Evolutionary conservation across 1,284 basidiomycete genomes (phyloP), one percentile per base, ranked within the genome.

Genomic region (Leccinum pallidistipes): DNA sequence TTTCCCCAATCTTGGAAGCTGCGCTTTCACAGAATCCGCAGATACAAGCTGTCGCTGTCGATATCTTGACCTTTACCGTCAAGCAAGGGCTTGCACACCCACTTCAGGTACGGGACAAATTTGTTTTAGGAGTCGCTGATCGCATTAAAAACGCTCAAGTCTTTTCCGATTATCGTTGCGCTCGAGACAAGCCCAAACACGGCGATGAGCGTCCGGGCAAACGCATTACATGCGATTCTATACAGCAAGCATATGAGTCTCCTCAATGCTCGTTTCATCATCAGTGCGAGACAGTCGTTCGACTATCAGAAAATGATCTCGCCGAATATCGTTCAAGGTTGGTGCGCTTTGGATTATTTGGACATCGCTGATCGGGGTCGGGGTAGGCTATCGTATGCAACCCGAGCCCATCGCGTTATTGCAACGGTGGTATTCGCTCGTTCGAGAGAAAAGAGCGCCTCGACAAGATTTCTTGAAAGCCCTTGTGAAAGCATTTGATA

Each of bases 1-100:
- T 98, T 49, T 78, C 82, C 32, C 87, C 88, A 31, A 93, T 99
- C 59, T 79, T 98, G 38, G 83, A 90, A 1, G 91, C 94, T 1
- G 91, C 93, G 0, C 76, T 94, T 31, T 92, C 92, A 1, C 81
- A 83, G 58, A 83, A 90, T 65, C 67, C 79, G 0, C 83, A 85
- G 50, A 87, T 94, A 52, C 96, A 98, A 73, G 81, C 84, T 6
- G 83, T 92, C 5, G 96, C 96, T 3, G 85, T 97, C 58, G 95
- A 98, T 67, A 92, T 99, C 45, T 77, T 99, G 55, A 90, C 86
- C 36, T 95, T 97, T 69, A 95, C 95, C 0, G 87, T 99, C 67
- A 93, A 91, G 71, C 96, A 98, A 76, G 97, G 97, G 1, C 81
- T 99, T 45, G 93, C 94, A 12, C 97, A 99, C 76, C 97, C 97